phyloP scores from a whole-genome alignment of 306 rosid genomes.

The Argentina anserina region DNA sequence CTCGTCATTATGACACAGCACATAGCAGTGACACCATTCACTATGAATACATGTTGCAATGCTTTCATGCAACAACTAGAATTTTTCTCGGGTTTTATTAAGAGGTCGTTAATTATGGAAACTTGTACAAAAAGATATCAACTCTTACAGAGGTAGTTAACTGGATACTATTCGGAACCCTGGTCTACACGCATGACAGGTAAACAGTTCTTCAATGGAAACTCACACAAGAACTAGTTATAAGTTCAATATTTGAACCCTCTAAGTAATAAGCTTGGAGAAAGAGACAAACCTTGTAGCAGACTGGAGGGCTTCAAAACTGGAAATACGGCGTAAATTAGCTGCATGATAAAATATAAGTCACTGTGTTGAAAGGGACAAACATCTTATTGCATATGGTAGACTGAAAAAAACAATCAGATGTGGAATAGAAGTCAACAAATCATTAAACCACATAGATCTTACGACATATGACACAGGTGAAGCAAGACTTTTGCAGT shows the following conservation, averaged over 20 bases:
- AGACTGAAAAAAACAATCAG: slow-evolving; percentile 1
- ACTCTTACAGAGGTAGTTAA: neutral
- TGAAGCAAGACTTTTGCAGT: neutral
- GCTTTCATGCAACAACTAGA: neutral
- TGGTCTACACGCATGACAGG: neutral
- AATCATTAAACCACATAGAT: neutral
- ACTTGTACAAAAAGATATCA: neutral
- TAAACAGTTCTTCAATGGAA: neutral
- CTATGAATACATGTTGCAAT: neutral
- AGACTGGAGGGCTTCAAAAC: slow-evolving; percentile 85
- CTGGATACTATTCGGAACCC: neutral
- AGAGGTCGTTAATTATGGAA: neutral
- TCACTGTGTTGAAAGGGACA: neutral
- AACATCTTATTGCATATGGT: neutral
- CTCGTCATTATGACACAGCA: neutral
- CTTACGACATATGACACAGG: neutral
- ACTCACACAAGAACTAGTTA: neutral
- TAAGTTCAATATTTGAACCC: neutral
- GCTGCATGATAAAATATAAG: slow-evolving; percentile 47
- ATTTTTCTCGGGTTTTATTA: neutral
- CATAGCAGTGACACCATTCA: neutral
- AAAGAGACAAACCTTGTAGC: slow-evolving; percentile 57
- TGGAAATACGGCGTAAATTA: slow-evolving; percentile 65
- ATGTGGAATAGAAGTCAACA: neutral
- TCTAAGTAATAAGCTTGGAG: slow-evolving; percentile 5